A percentile compares a stretch with the other conserved stretches of the same genome.
These are phyloP conservation scores for Monosporozyma servazzii DNA, from an alignment of 805 yeast species.

Conservation along the genomic window DNA sequence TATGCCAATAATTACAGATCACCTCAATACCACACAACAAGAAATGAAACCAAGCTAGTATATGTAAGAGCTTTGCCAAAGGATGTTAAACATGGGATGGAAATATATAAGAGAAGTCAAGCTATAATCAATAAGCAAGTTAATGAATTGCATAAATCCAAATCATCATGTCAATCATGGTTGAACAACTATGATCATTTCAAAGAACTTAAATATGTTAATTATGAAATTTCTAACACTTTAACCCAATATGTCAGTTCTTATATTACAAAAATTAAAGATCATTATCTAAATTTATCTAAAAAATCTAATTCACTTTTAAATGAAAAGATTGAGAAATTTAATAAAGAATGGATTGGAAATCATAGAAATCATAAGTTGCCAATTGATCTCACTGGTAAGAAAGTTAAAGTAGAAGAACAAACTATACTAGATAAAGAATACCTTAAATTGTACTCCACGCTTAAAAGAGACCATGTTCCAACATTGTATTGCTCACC, in stretches of 20 bases:
- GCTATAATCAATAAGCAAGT: neutral
- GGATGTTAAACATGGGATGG: constrained; percentile 5
- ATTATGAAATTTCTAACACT: neutral
- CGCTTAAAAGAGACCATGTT: constrained; percentile 13
- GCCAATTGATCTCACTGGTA: neutral
- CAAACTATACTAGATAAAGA: constrained; percentile 2
- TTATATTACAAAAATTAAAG: constrained; percentile 9
- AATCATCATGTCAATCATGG: constrained; percentile 10
- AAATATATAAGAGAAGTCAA: constrained; percentile 3
- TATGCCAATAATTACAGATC: neutral
- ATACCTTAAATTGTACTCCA: constrained; percentile 1
- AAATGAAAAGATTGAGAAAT: constrained; percentile 6
- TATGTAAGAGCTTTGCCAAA: constrained; percentile 9
- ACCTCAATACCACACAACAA: neutral
- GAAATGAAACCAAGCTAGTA: neutral
- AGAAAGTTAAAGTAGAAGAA: neutral
- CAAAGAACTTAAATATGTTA: constrained; percentile 7
- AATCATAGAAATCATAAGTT: constrained; percentile 2
- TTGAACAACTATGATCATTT: constrained; percentile 14
- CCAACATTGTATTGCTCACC: constrained; percentile 21
- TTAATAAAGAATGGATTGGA: constrained; percentile 1
- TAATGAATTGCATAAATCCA: neutral
- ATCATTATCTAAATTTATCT: constrained; percentile 5
- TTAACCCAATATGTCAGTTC: neutral
- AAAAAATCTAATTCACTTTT: constrained; percentile 6